Conservation (phyloP, 192 early-diverging fungal genomes). For the Bifiguratus adelaidae region DNA sequence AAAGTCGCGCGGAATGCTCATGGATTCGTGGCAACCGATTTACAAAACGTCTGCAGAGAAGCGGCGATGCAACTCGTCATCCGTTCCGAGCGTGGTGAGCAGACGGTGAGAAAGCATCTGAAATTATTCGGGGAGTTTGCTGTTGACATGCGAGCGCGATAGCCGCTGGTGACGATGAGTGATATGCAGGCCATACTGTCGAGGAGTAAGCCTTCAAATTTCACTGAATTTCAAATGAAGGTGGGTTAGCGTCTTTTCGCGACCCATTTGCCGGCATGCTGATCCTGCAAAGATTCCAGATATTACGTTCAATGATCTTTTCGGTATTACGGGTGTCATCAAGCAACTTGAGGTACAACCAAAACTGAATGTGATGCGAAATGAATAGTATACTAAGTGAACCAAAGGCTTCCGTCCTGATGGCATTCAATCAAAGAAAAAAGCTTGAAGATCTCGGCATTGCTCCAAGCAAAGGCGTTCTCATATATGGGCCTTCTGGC, state of each 20-base stretch:
- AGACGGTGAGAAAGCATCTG: neutral
- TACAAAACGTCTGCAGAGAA: conserved; percentile 53
- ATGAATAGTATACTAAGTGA: neutral
- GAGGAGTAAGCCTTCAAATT: conserved; percentile 39
- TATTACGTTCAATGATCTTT: conserved; percentile 59
- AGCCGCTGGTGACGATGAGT: conserved; percentile 5
- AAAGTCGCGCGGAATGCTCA: conserved; percentile 42
- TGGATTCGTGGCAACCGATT: conserved; percentile 76
- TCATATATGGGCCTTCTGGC: conserved; percentile 83
- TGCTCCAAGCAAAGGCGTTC: conserved; percentile 63
- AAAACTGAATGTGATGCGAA: neutral
- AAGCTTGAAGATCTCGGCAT: conserved; percentile 49
- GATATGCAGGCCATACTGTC: conserved; percentile 32
- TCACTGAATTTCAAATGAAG: conserved; percentile 36
- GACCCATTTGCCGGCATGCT: neutral
- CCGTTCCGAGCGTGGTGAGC: conserved; percentile 3
- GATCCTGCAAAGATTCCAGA: conserved; percentile 36
- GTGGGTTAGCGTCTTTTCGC: conserved; percentile 2
- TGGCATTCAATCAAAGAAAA: conserved; percentile 38
- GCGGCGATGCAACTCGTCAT: conserved; percentile 33
- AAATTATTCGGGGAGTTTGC: neutral
- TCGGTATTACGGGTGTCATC: conserved; percentile 62
- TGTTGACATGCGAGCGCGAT: no score
- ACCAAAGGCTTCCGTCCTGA: conserved; percentile 32
- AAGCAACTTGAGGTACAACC: conserved; percentile 43